Evolutionary conservation across 2,329 filamentous ascomycete genomes (phyloP).

Genomic region (Escovopsis sp.): DNA sequence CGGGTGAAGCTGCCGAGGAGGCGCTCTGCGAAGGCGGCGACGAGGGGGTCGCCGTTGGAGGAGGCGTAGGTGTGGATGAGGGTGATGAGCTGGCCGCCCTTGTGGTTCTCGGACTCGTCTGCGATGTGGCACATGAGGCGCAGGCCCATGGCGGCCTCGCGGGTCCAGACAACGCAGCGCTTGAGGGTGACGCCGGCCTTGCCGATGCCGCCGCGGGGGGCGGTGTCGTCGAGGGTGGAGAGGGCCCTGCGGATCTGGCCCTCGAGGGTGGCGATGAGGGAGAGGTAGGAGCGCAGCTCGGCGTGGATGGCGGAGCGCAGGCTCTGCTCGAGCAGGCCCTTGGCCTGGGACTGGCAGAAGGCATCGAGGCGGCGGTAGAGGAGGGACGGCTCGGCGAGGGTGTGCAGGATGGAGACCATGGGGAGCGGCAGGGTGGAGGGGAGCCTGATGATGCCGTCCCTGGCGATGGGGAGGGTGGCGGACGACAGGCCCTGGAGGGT

Average conservation of each 20-base stretch:
- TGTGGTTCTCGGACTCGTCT: conserved; percentile 69
- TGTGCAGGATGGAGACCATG: conserved; percentile 74
- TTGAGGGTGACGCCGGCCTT: conserved; percentile 89
- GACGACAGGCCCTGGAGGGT: conserved; percentile 88
- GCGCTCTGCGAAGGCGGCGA: conserved; percentile 82
- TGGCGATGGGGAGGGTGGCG: conserved; percentile 63
- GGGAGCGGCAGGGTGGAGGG: conserved; percentile 71
- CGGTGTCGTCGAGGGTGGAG: conserved; percentile 53
- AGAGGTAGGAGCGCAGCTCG: conserved; percentile 80
- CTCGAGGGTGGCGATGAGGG: conserved; percentile 81
- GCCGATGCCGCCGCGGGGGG: conserved; percentile 55
- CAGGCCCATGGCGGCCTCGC: conserved; percentile 90
- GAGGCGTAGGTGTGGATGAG: conserved; percentile 88
- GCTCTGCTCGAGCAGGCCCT: conserved; percentile 83
- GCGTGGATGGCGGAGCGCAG: conserved; percentile 71
- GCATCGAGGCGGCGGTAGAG: conserved; percentile 67
- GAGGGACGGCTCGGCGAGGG: conserved; percentile 83
- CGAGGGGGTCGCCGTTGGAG: conserved; percentile 88
- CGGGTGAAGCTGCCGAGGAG: conserved; percentile 74
- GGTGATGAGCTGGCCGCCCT: conserved; percentile 83
- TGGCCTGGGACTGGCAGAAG: conserved; percentile 69
- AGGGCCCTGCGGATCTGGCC: conserved; percentile 79
- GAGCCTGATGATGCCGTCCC: conserved; percentile 55
- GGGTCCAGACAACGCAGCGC: conserved; percentile 90
- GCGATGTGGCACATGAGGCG: conserved; percentile 89